Evolutionary conservation across 441 rosid species (phyloP).

Genomic region (Populus tomentosa): DNA sequence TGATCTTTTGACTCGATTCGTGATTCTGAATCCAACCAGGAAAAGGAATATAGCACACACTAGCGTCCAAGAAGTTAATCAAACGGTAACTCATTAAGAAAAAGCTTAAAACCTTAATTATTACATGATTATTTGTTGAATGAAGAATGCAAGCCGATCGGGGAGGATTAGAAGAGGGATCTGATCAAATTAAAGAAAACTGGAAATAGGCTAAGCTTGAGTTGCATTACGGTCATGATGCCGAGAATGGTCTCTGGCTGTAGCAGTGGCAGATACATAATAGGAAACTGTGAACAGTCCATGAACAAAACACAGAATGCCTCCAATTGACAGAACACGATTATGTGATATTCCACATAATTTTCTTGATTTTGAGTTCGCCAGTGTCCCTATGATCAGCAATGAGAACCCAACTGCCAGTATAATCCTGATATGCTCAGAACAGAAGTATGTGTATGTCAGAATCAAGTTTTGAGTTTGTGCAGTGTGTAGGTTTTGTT

Average conservation of each 20-base stretch:
- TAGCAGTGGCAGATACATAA: slow-evolving; percentile 65
- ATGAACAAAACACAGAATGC: slow-evolving; percentile 72
- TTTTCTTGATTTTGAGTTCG: slow-evolving; percentile 60
- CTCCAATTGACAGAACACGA: slow-evolving; percentile 56
- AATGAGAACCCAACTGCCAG: slow-evolving; percentile 55
- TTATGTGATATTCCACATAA: slow-evolving; percentile 53
- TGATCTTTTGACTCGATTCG: no score
- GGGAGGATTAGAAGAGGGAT: background rate
- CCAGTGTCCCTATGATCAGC: slow-evolving; percentile 55
- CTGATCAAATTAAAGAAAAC: background rate
- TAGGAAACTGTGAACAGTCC: slow-evolving; percentile 59
- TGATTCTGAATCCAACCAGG: no score
- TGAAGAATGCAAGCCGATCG: background rate
- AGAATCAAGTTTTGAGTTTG: background rate
- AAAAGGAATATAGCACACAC: no score
- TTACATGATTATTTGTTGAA: background rate
- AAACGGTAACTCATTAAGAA: no score
- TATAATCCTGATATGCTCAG: slow-evolving; percentile 38
- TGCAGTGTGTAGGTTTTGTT: background rate
- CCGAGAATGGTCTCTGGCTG: slow-evolving; percentile 26
- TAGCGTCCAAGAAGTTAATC: no score
- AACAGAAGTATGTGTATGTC: background rate
- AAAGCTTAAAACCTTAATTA: no score
- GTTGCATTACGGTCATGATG: background rate
- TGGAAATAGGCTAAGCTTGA: slow-evolving; percentile 15